Conservation (phyloP, 257 asterid genomes). For the Cruciata laevipes region DNA sequence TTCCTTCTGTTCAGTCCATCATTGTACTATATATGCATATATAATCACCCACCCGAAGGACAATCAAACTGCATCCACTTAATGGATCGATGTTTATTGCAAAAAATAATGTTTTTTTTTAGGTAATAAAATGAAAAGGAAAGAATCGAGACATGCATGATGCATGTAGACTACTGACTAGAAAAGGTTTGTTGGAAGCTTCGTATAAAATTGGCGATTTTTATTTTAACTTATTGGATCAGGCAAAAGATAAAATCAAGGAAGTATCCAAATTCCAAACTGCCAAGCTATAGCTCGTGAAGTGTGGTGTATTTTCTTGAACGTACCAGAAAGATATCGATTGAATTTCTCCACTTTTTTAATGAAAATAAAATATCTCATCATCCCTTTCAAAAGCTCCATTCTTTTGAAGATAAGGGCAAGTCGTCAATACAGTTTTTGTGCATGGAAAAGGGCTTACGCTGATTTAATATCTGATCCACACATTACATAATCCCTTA, state of each 20-base stretch:
- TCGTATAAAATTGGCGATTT: not conserved
- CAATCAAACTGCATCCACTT: not conserved
- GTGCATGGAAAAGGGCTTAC: not conserved
- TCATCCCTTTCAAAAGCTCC: not conserved
- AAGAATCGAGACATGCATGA: not conserved
- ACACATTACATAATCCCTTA: too few relatives aligned
- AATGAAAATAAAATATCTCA: not conserved
- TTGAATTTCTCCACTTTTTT: not conserved
- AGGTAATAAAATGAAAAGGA: not conserved
- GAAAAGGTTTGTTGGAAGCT: not conserved
- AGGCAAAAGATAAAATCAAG: not conserved
- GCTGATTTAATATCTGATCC: too few relatives aligned
- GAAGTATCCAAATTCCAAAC: not conserved
- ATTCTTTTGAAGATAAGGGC: not conserved
- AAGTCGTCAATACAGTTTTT: not conserved
- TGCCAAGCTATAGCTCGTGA: too few relatives aligned
- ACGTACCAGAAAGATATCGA: not conserved
- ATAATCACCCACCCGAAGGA: not conserved
- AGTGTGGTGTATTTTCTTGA: not conserved
- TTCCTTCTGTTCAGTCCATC: not conserved
- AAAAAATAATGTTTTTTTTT: too few relatives aligned
- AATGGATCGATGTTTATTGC: too few relatives aligned
- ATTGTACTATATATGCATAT: not conserved
- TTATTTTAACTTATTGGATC: not conserved
- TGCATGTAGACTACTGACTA: not conserved